Base-by-base conservation (phyloP, 805 yeast genomes). In the Kregervanrija delftensis region DNA sequence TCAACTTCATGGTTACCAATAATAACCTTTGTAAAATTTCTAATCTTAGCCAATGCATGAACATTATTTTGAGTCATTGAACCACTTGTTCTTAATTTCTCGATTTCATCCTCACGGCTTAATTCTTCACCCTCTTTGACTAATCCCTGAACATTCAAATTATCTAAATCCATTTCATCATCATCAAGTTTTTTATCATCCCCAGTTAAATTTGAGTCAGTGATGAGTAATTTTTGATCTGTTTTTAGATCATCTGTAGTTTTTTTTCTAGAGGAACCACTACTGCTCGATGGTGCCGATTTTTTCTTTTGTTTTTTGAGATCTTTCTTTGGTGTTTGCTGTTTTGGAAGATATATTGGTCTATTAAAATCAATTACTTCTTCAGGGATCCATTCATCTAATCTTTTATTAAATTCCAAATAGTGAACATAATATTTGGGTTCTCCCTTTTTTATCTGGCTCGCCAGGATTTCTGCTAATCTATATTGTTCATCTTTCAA, bases 1-100 rank as follows among this genome's bases (percentile, higher is more conserved):
- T 93, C 99, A 43, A 93, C 88, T 54, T 86, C 85, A 63, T 81
- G 88, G 50, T 83, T 84, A 1, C 99, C 99, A 66, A 93, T 79
- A 3, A 87, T 83, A 5, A 93, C 78, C 44, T 77, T 74, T 39
- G 77, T 72, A 50, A 93, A 72, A 59, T 93, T 93, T 53, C 98
- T 76, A 39, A 93, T 96, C 45, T 93, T 74, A 0, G 98, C 89
- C 17, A 91, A 86, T 58, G 91, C 98, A 45, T 81, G 75, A 49
- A 83, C 83, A 48, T 76, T 73, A 54, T 74, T 76, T 65, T 93
- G 99, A 10, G 93, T 86, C 98, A 93, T 93, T 0, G 98, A 90
- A 2, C 99, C 99, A n/a, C 95, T 74, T 0, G 96, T 89, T 54
- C 98, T 74, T 45, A 93, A 72, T 60, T 86, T 87, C 60, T 91